These are phyloP conservation scores for Mariannaea elegans DNA, from an alignment of 2,329 filamentous ascomycete genomes.

Conservation along the genomic window DNA sequence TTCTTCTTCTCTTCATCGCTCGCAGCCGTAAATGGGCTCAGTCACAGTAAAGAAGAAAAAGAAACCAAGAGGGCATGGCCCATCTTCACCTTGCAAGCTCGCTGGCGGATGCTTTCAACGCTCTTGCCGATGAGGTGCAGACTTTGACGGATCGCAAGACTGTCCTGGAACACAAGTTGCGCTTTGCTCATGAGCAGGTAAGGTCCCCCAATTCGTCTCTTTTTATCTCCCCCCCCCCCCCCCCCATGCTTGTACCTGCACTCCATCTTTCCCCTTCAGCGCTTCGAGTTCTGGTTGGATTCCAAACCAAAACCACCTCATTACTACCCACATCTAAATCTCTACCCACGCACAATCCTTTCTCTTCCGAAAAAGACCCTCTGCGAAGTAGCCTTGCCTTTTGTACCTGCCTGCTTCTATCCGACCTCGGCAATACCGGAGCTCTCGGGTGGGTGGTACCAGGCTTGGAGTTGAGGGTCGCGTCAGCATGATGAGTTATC, in stretches of 20 bases:
- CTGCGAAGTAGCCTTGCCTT: constrained; percentile 13
- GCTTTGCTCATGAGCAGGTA: constrained; percentile 74
- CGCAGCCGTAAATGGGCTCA: constrained; percentile 20
- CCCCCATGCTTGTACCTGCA: not conserved
- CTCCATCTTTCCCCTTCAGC: not conserved
- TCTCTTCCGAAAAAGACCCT: constrained; percentile 8
- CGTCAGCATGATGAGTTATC: constrained; percentile 52
- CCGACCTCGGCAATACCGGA: constrained; percentile 39
- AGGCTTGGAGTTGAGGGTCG: constrained; percentile 11
- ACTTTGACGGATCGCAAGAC: constrained; percentile 70
- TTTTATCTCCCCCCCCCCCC: not conserved
- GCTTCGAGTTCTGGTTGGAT: constrained; percentile 19
- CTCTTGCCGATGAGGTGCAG: constrained; percentile 72
- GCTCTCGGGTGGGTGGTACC: constrained; percentile 19
- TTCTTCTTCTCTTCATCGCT: constrained; percentile 23
- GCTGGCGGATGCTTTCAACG: constrained; percentile 70
- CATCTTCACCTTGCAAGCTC: constrained; percentile 59
- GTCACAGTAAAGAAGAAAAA: constrained; percentile 5
- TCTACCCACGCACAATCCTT: constrained; percentile 23
- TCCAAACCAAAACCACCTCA: constrained; percentile 24
- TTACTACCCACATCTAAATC: not conserved
- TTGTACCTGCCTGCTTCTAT: no score
- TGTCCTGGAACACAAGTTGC: constrained; percentile 72
- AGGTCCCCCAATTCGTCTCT: constrained; percentile 35
- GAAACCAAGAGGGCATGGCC: constrained; percentile 45